Evolutionary conservation across 805 yeast genomes (phyloP).

Genomic region (Candida succiphila): DNA sequence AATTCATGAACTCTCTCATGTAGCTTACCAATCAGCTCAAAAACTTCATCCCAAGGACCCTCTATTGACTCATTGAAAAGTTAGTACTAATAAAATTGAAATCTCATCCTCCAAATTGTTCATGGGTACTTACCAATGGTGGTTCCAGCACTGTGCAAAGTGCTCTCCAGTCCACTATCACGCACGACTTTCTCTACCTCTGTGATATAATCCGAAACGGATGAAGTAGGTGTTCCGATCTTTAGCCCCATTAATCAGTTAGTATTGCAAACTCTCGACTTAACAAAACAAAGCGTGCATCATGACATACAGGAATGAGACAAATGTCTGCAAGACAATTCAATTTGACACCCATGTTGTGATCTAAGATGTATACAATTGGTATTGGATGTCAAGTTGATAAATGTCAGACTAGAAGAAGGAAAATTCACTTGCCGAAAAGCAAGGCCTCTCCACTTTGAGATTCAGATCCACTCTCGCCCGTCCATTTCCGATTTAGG

Average conservation of each 20-base stretch:
- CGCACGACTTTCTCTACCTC: slow-evolving; percentile 56
- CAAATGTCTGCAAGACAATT: slow-evolving; percentile 82
- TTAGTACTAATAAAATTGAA: background rate
- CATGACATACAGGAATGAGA: slow-evolving; percentile 57
- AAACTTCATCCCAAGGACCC: slow-evolving; percentile 91
- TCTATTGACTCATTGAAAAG: slow-evolving; percentile 21
- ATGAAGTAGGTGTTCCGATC: slow-evolving; percentile 72
- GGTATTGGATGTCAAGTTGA: too few relatives aligned
- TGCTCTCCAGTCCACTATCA: slow-evolving; percentile 50
- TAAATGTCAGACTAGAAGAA: too few relatives aligned
- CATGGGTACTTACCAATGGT: slow-evolving; percentile 28
- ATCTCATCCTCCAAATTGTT: background rate
- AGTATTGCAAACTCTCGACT: background rate
- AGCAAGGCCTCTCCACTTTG: too few relatives aligned
- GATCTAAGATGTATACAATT: too few relatives aligned
- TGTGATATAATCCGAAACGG: slow-evolving; percentile 76
- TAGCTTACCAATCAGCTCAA: slow-evolving; percentile 65
- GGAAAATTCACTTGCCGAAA: too few relatives aligned
- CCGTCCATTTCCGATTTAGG: too few relatives aligned
- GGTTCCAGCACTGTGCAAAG: slow-evolving; percentile 87
- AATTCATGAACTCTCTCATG: slow-evolving; percentile 63
- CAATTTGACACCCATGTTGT: too few relatives aligned
- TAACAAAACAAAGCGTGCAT: background rate
- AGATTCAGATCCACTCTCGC: too few relatives aligned
- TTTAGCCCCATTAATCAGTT: slow-evolving; percentile 8